Evolutionary conservation across 441 rosid genomes (phyloP).

Genomic region (Euphorbia corollata): DNA sequence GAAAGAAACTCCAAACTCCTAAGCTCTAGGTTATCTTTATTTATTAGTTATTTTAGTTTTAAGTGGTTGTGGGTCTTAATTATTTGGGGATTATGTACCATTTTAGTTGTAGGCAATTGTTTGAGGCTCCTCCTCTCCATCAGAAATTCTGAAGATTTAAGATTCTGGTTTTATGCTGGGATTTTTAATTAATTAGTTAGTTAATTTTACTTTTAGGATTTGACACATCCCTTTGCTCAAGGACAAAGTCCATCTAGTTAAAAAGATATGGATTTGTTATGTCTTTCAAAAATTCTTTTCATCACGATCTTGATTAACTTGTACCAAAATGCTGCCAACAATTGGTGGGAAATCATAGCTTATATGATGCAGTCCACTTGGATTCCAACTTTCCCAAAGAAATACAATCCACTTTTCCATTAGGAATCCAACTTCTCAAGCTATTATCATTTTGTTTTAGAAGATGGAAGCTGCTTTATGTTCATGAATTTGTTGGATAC

Average conservation of each 20-base stretch:
- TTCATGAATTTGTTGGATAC: conserved; percentile 27
- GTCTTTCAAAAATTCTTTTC: not conserved
- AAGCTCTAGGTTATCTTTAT: not conserved
- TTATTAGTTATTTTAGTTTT: not conserved
- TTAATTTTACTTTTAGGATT: not conserved
- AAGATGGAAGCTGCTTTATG: conserved; percentile 36
- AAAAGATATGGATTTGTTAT: not conserved
- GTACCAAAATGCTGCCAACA: conserved; percentile 9
- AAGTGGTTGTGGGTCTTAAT: not conserved
- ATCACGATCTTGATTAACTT: not conserved
- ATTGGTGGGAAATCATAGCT: conserved; percentile 17
- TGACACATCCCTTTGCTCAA: not conserved
- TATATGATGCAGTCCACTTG: conserved; percentile 8
- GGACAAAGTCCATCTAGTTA: not conserved
- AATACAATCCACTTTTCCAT: conserved; percentile 21
- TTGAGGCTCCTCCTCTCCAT: not conserved
- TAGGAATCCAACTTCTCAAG: conserved; percentile 31
- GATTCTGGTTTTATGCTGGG: not conserved
- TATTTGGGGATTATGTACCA: not conserved
- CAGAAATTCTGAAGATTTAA: not conserved
- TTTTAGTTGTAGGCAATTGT: not conserved
- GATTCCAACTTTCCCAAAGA: conserved; percentile 8
- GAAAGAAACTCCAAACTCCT: not conserved
- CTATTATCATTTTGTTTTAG: conserved; percentile 38
- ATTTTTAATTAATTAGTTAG: not conserved